Percentiles rank a stretch among this genome's conserved stretches.
These are phyloP conservation scores for Jaltomata sinuosa DNA, from an alignment of 257 asterid genomes.

Conservation along the genomic window DNA sequence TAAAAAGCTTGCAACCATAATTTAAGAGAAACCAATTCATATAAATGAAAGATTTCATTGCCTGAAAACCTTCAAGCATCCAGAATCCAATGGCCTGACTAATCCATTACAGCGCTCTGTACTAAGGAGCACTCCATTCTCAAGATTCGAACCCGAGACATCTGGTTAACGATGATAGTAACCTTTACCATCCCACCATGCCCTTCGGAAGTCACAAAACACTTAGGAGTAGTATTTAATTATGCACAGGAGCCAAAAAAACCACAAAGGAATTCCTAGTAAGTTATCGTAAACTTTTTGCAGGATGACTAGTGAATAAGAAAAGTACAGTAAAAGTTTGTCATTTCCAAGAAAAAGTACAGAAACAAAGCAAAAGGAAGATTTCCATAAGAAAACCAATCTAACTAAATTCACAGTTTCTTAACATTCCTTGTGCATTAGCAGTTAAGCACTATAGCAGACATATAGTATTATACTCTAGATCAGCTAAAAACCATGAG, in stretches of 20 bases:
- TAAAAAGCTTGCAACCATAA: not conserved
- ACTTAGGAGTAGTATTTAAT: not conserved
- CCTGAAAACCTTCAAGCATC: not conserved
- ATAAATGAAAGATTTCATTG: not conserved
- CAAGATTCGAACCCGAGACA: not conserved
- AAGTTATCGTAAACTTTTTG: not conserved
- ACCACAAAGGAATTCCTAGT: not conserved
- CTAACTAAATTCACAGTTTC: not conserved
- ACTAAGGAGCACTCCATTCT: not conserved
- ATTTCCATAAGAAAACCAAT: not conserved
- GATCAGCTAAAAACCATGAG: no score
- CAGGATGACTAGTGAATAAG: not conserved
- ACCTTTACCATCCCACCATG: not conserved
- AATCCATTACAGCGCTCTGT: not conserved
- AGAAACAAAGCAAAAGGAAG: not conserved
- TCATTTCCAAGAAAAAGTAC: not conserved
- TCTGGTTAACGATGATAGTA: not conserved
- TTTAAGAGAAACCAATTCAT: not conserved
- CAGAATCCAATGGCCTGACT: not conserved
- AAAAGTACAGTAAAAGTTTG: not conserved
- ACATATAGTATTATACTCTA: not conserved
- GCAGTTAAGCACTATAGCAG: not conserved
- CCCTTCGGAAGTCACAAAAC: not conserved
- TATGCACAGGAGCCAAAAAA: not conserved
- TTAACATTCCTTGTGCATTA: not conserved